These are phyloP conservation scores for sweet orange (Citrus sinensis) DNA, from an alignment of 345 rosid genomes.

Conservation along the genomic window DVS_A1.0 CM039168.1:23592501-23593000, in stretches of 20 bases:
- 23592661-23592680: constrained; percentile 40
- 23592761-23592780: constrained; percentile 44
- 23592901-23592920: constrained; percentile 17
- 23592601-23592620: constrained; percentile 42
- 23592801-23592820: constrained; percentile 33
- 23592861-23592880: constrained; percentile 14
- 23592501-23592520: constrained; percentile 31
- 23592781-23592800: constrained; percentile 34
- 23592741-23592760: constrained; percentile 41
- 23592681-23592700: constrained; percentile 33
- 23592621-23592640: constrained; percentile 39
- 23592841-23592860: constrained; percentile 8
- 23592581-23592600: constrained; percentile 25
- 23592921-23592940: neutral
- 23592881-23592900: constrained; percentile 17
- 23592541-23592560: constrained; percentile 44
- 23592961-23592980: constrained; percentile 25
- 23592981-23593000: neutral
- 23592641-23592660: constrained; percentile 37
- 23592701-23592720: constrained; percentile 39
- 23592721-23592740: constrained; percentile 30
- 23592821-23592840: constrained; percentile 42
- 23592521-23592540: constrained; percentile 47
- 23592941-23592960: constrained; percentile 5
- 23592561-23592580: constrained; percentile 46